Percentiles rank a stretch among this genome's conserved stretches.
phyloP scores from a whole-genome alignment of 768 basidiomycete genomes.

The Kwoniella sp. region DNA sequence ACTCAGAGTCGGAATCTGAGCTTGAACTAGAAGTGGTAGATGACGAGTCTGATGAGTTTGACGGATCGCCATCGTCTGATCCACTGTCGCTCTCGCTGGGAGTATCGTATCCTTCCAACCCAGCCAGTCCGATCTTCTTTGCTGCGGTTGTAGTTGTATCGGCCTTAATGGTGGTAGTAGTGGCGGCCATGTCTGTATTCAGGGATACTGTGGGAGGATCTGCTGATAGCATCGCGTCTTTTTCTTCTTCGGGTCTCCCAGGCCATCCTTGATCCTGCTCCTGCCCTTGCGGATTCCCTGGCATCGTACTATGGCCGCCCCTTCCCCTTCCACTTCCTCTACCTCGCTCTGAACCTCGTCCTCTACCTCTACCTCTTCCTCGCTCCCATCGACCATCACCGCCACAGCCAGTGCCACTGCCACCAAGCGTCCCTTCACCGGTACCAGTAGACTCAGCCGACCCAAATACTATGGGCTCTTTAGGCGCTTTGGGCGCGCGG shows the following conservation, averaged over 20 bases:
- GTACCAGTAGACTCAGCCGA: not conserved
- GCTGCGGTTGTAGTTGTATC: not conserved
- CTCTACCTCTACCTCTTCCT: slow-evolving; percentile 25
- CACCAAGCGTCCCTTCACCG: not conserved
- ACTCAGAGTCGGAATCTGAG: slow-evolving; percentile 48
- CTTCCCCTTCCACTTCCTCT: slow-evolving; percentile 50
- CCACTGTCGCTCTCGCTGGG: not conserved
- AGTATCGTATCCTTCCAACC: slow-evolving; percentile 44
- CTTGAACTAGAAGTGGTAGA: slow-evolving; percentile 40
- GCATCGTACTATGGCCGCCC: slow-evolving; percentile 50
- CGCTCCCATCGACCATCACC: slow-evolving; percentile 17
- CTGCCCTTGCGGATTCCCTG: slow-evolving; percentile 11
- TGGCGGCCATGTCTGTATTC: too few relatives aligned
- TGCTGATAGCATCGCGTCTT: too few relatives aligned
- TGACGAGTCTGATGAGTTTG: slow-evolving; percentile 28
- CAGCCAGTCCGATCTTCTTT: slow-evolving; percentile 43
- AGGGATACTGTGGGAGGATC: too few relatives aligned
- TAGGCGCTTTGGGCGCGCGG: not conserved
- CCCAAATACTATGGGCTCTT: too few relatives aligned
- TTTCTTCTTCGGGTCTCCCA: not conserved
- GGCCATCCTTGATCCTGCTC: slow-evolving; percentile 12
- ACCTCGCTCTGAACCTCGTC: slow-evolving; percentile 21
- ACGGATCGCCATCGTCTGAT: slow-evolving; percentile 43
- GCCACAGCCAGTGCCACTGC: not conserved
- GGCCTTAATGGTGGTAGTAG: not conserved